A percentile compares a stretch with the other conserved stretches of the same genome.
Evolutionary conservation across 2,329 filamentous ascomycete species (phyloP).

Genomic region (Phyllachora maydis): DNA sequence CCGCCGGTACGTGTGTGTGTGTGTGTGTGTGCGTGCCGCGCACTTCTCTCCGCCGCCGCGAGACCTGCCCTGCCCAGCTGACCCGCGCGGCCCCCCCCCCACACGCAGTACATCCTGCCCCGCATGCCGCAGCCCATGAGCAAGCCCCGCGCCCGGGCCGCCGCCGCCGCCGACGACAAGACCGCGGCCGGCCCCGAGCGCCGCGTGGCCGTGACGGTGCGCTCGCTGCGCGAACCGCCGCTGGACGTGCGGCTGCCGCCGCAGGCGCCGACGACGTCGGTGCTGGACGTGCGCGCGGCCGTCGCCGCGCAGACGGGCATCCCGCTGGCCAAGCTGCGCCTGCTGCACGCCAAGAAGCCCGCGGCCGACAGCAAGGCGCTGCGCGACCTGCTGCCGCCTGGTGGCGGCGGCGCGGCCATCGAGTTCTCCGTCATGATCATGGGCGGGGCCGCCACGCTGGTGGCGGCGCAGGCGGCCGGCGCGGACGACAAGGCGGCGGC

Average conservation of each 20-base stretch:
- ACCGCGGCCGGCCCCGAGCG: conserved; percentile 29
- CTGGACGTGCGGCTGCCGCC: conserved; percentile 50
- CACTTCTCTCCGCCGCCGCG: conserved; percentile 1
- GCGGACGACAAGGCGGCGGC: conserved; percentile 16
- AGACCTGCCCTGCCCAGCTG: neutral
- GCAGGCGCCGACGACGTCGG: conserved; percentile 42
- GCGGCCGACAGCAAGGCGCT: conserved; percentile 58
- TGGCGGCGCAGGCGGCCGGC: conserved; percentile 15
- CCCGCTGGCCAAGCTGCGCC: conserved; percentile 60
- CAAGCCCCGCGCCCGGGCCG: too few relatives aligned
- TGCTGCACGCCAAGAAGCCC: conserved; percentile 77
- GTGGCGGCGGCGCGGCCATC: conserved; percentile 29
- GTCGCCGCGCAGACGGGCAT: conserved; percentile 44
- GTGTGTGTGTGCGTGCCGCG: conserved; percentile 31
- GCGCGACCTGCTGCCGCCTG: conserved; percentile 43
- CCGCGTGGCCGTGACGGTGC: conserved; percentile 39
- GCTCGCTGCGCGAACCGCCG: conserved; percentile 16
- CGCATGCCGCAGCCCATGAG: conserved; percentile 38
- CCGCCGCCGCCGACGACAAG: too few relatives aligned
- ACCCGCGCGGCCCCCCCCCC: too few relatives aligned
- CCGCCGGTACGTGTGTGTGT: too few relatives aligned
- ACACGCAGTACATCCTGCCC: conserved; percentile 52
- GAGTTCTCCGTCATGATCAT: conserved; percentile 83
- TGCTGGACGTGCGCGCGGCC: conserved; percentile 57
- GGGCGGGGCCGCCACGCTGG: conserved; percentile 31